These are phyloP conservation scores for Barnettozyma salicaria DNA, from an alignment of 805 yeast genomes.

Conservation along the genomic window DNA sequence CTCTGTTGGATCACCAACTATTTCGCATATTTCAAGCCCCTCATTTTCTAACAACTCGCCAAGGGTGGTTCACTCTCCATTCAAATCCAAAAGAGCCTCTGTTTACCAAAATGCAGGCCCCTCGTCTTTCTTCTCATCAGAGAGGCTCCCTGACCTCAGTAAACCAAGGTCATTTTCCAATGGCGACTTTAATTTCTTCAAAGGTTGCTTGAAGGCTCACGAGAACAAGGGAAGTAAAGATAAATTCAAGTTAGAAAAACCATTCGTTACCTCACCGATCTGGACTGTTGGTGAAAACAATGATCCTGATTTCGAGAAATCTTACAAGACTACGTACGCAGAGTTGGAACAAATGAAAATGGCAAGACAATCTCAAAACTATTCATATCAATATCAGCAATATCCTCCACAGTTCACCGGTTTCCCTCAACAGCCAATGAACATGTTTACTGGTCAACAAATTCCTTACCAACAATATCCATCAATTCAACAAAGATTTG, in stretches of 20 bases:
- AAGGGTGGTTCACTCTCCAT: constrained; percentile 13
- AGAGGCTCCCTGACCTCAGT: constrained; percentile 23
- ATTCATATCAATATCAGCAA: constrained; percentile 4
- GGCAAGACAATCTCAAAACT: constrained; percentile 3
- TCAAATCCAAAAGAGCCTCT: constrained; percentile 5
- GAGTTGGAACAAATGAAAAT: constrained; percentile 21
- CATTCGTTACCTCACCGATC: constrained; percentile 71
- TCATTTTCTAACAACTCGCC: constrained; percentile 21
- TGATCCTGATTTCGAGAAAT: constrained; percentile 38
- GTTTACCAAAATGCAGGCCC: constrained; percentile 11
- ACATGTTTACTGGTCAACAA: constrained; percentile 7
- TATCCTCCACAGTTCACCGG: constrained; percentile 6
- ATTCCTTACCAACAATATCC: constrained; percentile 10
- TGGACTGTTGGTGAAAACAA: constrained; percentile 47
- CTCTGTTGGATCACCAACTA: constrained; percentile 11
- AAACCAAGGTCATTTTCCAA: constrained; percentile 22
- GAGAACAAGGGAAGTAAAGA: constrained; percentile 23
- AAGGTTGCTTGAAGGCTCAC: constrained; percentile 22
- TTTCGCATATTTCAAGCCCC: constrained; percentile 16
- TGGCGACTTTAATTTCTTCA: constrained; percentile 25
- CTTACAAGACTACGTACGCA: constrained; percentile 49
- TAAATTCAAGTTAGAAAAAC: constrained; percentile 46
- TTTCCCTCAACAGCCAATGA: constrained; percentile 4
- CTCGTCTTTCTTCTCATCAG: constrained; percentile 17
- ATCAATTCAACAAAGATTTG: constrained; percentile 9